Evolutionary conservation across 2,329 filamentous ascomycete species (phyloP), one percentile per base, ranked within the genome.

Genomic region (Arthrobotrys conoides): DNA sequence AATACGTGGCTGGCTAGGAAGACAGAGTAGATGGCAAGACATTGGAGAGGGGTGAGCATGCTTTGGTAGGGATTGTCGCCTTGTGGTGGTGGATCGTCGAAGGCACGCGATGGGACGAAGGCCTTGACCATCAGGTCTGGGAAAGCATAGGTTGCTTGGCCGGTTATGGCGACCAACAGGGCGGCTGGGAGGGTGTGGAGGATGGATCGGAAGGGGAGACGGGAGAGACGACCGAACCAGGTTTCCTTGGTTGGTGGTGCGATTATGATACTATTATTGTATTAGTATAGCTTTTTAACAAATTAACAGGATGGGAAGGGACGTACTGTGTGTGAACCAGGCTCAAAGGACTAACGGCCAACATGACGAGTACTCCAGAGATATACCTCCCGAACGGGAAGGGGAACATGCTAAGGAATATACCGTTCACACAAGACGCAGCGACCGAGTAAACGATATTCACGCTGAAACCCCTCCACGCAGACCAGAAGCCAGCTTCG

Each of bases 251-350:
- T 91, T 4, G 90, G 89, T 67, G 89, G 87, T 1, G 93, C 91
- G 83, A 97, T 94, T 83, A 97, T 89, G 82, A 92, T 91, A 84
- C 81, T 82, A 46, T 63, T 10, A 2, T 41, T 22, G 51, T n/a
- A n/a, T 24, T 48, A 20, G 51, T 36, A 36, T 36, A n/a, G n/a
- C n/a, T n/a, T n/a, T n/a, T n/a, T n/a, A n/a, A n/a, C n/a, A n/a
- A n/a, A 68, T 30, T 12, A 18, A 14, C 33, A n/a, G 36, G 18
- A 12, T 33, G 38, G 83, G 33, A 59, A 49, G 48, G 6, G 36
- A 80, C 79, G 27, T 76, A 80, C 80, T 97, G 93, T 2, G 94
- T 92, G 93, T 94, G 97, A 67, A 90, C 88, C 81, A 94, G 89
- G 83, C 90, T 88, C 76, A 95, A 84, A 82, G 91, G 91, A 44